Base-by-base conservation (phyloP, 495 filamentous ascomycete species). In the Aspergillus avenaceus region DNA sequence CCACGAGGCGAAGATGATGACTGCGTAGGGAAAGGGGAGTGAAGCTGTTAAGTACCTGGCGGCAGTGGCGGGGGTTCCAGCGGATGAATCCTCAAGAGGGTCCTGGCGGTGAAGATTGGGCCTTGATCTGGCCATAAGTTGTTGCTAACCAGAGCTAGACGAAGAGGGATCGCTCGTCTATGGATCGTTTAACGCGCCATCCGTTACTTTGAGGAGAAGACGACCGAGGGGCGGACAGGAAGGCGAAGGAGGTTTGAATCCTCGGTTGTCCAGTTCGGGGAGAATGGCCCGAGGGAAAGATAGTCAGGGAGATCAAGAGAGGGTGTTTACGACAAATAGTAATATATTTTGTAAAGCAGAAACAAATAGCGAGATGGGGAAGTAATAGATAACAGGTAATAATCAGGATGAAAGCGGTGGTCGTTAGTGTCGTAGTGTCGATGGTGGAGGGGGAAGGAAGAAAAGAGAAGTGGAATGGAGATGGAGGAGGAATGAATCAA, bases 81-180 rank as follows among this genome's bases (percentile, higher is more conserved):
- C 63, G 60, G 71, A 62, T 55, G 65, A 66, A 61, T 73, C 71
- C 71, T 76, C 70, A 59, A 67, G 64, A 64, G 73, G 69, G 70
- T 74, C 71, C 71, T 76, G 73, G 58, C 69, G 71, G 63, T 69
- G 67, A 65, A 61, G 53, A 61, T 62, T 66, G 60, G 70, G 66
- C 67, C 68, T 72, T 72, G 69, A 70, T 56, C 70, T 76, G 70
- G 73, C 73, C 73, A 76, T 76, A 76, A 70, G 73, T 74, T 69
- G 65, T 63, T 63, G 66, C 54, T 73, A 60, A 59, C 50, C 58
- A 59, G 54, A 61, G 61, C 57, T 67, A 29, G 58, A 60, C 65
- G 55, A 50, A 50, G 64, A 63, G 50, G 56, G 60, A 50, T 60
- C 60, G 59, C 54, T 67, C 56, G 61, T 61, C 54, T 53, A 34